phyloP scores from a whole-genome alignment of 345 rosid genomes.

The Ceriops zippeliana region DNA sequence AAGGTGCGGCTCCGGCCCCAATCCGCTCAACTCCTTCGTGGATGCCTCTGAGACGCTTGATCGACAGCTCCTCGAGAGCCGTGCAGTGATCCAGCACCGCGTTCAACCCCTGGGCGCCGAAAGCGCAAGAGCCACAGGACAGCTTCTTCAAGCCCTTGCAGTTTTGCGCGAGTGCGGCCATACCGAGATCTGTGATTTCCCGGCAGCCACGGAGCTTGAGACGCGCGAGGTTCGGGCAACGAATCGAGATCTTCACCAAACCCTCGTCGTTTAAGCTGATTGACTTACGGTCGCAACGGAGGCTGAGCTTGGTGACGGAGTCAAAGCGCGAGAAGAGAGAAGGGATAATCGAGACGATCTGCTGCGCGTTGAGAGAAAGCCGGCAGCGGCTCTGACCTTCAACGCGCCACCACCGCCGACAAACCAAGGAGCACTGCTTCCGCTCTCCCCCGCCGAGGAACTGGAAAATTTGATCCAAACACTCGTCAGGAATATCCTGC shows the following conservation, averaged over 20 bases:
- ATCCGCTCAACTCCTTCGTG: conserved; percentile 41
- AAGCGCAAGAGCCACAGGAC: conserved; percentile 76
- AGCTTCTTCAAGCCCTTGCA: conserved; percentile 58
- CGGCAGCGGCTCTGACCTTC: conserved; percentile 76
- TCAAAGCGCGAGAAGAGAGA: conserved; percentile 63
- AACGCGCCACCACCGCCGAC: conserved; percentile 70
- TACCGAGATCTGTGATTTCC: conserved; percentile 68
- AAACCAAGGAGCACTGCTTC: conserved; percentile 63
- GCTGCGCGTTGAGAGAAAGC: conserved; percentile 60
- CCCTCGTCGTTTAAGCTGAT: conserved; percentile 64
- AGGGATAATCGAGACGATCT: conserved; percentile 37
- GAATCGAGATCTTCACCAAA: conserved; percentile 50
- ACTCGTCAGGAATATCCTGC: conserved; percentile 48
- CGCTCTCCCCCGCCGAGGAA: conserved; percentile 63
- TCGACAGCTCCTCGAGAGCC: conserved; percentile 52
- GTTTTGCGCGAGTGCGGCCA: conserved; percentile 56
- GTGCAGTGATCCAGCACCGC: conserved; percentile 57
- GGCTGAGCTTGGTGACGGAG: conserved; percentile 64
- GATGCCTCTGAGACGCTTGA: conserved; percentile 65
- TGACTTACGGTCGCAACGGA: conserved; percentile 66
- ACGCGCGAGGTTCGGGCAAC: conserved; percentile 61
- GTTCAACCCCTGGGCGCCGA: conserved; percentile 72
- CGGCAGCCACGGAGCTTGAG: conserved; percentile 97
- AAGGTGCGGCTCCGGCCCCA: conserved; percentile 33
- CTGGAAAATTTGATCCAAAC: conserved; percentile 74